phyloP scores from a whole-genome alignment of 1,139 yeast genomes.

The Kurtzmaniella quercitrusa region DNA sequence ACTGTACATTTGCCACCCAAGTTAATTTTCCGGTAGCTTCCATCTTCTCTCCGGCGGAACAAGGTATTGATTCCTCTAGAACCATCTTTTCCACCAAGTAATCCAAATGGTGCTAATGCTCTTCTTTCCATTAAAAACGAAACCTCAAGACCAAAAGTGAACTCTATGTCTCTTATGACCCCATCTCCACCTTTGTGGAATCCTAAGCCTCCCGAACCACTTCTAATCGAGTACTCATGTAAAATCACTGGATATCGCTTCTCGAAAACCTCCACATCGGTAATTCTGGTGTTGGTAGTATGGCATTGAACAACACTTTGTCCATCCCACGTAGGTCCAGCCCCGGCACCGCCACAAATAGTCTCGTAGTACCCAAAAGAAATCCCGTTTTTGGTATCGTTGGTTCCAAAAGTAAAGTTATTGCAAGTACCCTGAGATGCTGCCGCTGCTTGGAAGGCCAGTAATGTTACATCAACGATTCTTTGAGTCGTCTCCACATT shows the following conservation, averaged over 20 bases:
- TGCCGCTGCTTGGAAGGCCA: conserved; percentile 72
- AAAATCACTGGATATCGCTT: conserved; percentile 45
- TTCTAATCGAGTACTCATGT: conserved; percentile 35
- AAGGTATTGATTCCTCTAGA: conserved; percentile 37
- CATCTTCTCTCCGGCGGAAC: conserved; percentile 22
- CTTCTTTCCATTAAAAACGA: conserved; percentile 46
- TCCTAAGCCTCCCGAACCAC: conserved; percentile 41
- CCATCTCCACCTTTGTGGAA: conserved; percentile 43
- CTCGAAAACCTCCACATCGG: conserved; percentile 45
- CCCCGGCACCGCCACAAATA: conserved; percentile 48
- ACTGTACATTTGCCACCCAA: conserved; percentile 44
- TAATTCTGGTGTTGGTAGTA: conserved; percentile 46
- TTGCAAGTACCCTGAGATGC: conserved; percentile 50
- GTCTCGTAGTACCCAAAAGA: conserved; percentile 48
- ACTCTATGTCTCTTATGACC: conserved; percentile 43
- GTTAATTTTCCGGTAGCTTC: conserved; percentile 22
- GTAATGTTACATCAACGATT: conserved; percentile 72
- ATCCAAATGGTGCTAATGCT: conserved; percentile 42
- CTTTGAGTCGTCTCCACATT: conserved; percentile 87
- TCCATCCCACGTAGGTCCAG: conserved; percentile 48
- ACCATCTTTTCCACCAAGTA: conserved; percentile 40
- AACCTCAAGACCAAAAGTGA: conserved; percentile 36
- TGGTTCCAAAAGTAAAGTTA: conserved; percentile 46
- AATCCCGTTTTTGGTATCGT: conserved; percentile 29
- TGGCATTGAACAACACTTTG: conserved; percentile 46